phyloP scores from a whole-genome alignment of 805 yeast species.

The Saturnispora besseyi region DNA sequence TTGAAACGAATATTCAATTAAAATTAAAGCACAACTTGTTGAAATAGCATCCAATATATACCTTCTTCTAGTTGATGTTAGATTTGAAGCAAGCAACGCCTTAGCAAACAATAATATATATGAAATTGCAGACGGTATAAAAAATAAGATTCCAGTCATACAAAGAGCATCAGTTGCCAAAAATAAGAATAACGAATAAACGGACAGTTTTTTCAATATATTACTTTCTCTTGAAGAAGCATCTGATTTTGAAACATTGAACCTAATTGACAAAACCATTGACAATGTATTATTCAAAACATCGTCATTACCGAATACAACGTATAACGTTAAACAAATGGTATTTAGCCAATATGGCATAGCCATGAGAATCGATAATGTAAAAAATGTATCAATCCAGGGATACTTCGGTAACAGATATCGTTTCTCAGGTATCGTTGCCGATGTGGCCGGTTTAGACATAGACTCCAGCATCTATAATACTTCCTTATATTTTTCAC shows the following conservation, averaged over 20 bases:
- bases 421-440: background rate
- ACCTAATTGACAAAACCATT: conserved; percentile 19
- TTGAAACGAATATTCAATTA: conserved; percentile 13
- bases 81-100: conserved; percentile 27
- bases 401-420: conserved; percentile 1
- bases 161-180: conserved; percentile 16
- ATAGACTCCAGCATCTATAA: background rate
- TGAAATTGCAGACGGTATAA: conserved; percentile 21
- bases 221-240: background rate
- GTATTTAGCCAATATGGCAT: conserved; percentile 25
- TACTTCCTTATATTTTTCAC: background rate
- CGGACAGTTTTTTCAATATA: conserved; percentile 2
- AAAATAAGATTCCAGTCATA: conserved; percentile 14
- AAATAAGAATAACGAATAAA: conserved; percentile 8
- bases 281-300: conserved; percentile 23
- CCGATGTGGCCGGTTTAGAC: background rate
- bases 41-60: conserved; percentile 24
- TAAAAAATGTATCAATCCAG: conserved; percentile 5
- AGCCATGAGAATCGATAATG: conserved; percentile 14
- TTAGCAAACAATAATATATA: conserved; percentile 25
- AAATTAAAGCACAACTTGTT: conserved; percentile 17
- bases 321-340: conserved; percentile 15
- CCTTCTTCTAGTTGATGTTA: conserved; percentile 25
- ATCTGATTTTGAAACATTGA: conserved; percentile 15
- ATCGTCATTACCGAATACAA: conserved; percentile 21